phyloP scores from a whole-genome alignment of 2,329 filamentous ascomycete species.

The Epichloe bromicola region DNA sequence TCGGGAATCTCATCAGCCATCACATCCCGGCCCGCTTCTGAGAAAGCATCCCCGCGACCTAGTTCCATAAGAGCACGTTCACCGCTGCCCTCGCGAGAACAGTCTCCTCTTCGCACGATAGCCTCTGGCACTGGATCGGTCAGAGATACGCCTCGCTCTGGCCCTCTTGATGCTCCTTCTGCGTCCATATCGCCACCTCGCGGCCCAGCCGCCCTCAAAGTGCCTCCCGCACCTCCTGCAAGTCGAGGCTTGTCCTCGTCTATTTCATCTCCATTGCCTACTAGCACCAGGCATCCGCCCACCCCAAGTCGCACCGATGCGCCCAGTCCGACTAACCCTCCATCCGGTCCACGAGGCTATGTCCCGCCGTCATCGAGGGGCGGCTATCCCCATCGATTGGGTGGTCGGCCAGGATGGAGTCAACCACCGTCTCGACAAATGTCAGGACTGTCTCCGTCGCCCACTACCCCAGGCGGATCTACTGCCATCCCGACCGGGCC shows the following conservation, averaged over 20 bases:
- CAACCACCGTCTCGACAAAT: conserved; percentile 20
- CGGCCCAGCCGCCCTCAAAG: conserved; percentile 39
- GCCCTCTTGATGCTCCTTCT: conserved; percentile 16
- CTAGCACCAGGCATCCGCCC: conserved; percentile 20
- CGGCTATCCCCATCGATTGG: conserved; percentile 30
- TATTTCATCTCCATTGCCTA: conserved; percentile 22
- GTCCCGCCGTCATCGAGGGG: conserved; percentile 29
- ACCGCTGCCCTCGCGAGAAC: conserved; percentile 30
- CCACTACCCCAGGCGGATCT: conserved; percentile 27
- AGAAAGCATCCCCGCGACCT: conserved; percentile 40
- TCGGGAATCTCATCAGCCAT: conserved; percentile 37
- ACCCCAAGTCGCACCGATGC: conserved; percentile 26
- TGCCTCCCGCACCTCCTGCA: conserved; percentile 32
- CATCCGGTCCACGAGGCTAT: conserved; percentile 42
- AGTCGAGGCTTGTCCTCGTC: conserved; percentile 26
- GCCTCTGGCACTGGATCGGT: conserved; percentile 11
- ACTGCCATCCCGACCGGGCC: conserved; percentile 36
- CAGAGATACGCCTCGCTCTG: conserved; percentile 17
- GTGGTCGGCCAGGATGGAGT: conserved; percentile 33
- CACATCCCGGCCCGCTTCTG: conserved; percentile 36
- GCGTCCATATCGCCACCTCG: conserved; percentile 36
- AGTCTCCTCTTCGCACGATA: conserved; percentile 19
- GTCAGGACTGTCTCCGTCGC: conserved; percentile 22
- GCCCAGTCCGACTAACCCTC: conserved; percentile 35
- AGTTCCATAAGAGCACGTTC: conserved; percentile 34